Conservation (phyloP, 1,139 yeast genomes). For the Protomyces lactucae-debilis region DNA sequence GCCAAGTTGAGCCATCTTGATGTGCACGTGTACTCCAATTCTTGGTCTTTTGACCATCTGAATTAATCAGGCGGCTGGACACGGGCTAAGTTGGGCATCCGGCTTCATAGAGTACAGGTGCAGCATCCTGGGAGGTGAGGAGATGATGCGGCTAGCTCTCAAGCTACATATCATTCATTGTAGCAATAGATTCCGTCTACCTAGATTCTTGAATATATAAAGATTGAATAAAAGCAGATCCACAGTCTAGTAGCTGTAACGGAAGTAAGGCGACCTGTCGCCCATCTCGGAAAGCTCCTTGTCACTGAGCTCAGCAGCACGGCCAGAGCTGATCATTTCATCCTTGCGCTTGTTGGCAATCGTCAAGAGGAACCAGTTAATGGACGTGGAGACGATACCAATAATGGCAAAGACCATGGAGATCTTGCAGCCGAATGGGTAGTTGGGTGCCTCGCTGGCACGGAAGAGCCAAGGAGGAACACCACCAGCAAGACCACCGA, state of each 20-base stretch:
- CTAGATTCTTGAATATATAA: no score
- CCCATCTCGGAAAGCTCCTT: slow-evolving; percentile 21
- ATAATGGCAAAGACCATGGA: slow-evolving; percentile 47
- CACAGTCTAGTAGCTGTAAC: background rate
- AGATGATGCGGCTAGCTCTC: no score
- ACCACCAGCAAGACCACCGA: slow-evolving; percentile 57
- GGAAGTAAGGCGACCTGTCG: slow-evolving; percentile 24
- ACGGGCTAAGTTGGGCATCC: no score
- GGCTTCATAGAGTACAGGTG: no score
- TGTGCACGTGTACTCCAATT: no score
- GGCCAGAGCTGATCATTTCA: slow-evolving; percentile 8
- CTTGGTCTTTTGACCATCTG: no score
- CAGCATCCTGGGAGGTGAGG: no score
- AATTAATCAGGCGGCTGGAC: no score
- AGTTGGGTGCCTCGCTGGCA: slow-evolving; percentile 51
- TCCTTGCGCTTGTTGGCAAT: slow-evolving; percentile 40
- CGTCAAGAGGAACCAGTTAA: slow-evolving; percentile 39
- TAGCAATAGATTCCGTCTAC: no score
- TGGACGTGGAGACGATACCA: slow-evolving; percentile 39
- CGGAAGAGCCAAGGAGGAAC: slow-evolving; percentile 53
- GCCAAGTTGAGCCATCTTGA: no score
- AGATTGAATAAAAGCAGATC: no score
- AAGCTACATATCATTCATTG: no score
- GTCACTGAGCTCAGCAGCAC: slow-evolving; percentile 5
- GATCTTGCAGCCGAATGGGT: slow-evolving; percentile 49